phyloP scores from a whole-genome alignment of 2,329 filamentous ascomycete genomes.

The Bretziella fagacearum region DNA sequence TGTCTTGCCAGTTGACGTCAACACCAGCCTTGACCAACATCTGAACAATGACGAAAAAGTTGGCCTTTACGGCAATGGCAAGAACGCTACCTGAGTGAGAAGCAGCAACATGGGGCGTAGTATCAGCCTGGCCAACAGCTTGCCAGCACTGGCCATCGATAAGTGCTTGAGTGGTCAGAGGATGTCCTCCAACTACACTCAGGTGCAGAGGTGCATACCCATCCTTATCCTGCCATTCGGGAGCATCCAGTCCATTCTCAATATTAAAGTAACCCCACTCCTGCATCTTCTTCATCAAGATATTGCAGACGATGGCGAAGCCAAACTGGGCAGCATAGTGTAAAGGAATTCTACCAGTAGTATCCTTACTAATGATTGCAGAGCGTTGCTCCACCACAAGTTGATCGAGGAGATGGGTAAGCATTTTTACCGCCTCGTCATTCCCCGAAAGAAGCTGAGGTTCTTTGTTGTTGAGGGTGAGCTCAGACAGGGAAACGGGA shows the following conservation, averaged over 20 bases:
- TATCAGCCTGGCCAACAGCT: slow-evolving; percentile 43
- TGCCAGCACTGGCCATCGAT: slow-evolving; percentile 67
- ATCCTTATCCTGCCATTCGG: slow-evolving; percentile 81
- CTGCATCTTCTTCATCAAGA: slow-evolving; percentile 77
- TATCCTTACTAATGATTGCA: slow-evolving; percentile 53
- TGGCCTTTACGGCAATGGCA: slow-evolving; percentile 72
- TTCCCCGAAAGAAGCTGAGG: slow-evolving; percentile 46
- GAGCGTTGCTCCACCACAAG: slow-evolving; percentile 50
- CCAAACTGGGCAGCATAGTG: slow-evolving; percentile 94
- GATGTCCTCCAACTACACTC: slow-evolving; percentile 79
- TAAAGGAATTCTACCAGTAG: slow-evolving; percentile 66
- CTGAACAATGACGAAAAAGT: slow-evolving; percentile 69
- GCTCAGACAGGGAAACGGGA: slow-evolving; percentile 23
- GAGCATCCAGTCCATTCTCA: slow-evolving; percentile 68
- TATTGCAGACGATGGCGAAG: slow-evolving; percentile 74
- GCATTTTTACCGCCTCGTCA: slow-evolving; percentile 58
- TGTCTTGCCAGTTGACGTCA: slow-evolving; percentile 85
- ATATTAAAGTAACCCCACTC: slow-evolving; percentile 77
- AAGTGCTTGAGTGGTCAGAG: slow-evolving; percentile 65
- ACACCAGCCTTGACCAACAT: slow-evolving; percentile 80
- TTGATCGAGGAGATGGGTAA: slow-evolving; percentile 45
- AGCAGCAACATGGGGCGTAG: slow-evolving; percentile 45
- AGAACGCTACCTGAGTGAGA: slow-evolving; percentile 78
- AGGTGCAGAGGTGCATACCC: slow-evolving; percentile 84
- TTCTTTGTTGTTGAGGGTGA: slow-evolving; percentile 48